Evolutionary conservation across 2,329 filamentous ascomycete genomes (phyloP).

Genomic region (Aspergillus amoenus): DNA sequence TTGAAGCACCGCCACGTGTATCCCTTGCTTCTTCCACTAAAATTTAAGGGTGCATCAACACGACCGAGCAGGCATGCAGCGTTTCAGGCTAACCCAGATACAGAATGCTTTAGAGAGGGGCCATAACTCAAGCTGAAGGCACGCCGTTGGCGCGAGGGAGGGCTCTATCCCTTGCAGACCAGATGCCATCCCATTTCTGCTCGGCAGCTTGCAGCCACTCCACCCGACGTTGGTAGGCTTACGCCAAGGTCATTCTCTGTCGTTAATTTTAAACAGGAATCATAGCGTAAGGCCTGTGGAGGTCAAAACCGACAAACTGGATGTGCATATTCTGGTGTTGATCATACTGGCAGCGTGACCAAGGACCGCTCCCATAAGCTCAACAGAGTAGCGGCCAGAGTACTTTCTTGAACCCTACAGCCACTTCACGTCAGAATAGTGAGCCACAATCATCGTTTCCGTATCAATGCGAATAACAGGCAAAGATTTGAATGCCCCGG

Average conservation of each 20-base stretch:
- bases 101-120: not conserved
- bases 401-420: not conserved
- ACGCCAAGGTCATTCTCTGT: too few species aligned
- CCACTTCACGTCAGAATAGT: not conserved
- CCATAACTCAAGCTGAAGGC: not conserved
- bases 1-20: not conserved
- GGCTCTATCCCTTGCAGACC: not conserved
- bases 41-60: not conserved
- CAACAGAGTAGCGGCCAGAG: not conserved
- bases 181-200: not conserved
- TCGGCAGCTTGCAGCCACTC: too few species aligned
- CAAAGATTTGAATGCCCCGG: not conserved
- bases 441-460: not conserved
- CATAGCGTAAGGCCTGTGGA: not conserved
- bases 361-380: not conserved
- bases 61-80: not conserved
- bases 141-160: not conserved
- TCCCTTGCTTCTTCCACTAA: not conserved
- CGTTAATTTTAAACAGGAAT: too few species aligned
- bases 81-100: not conserved
- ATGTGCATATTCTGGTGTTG: not conserved
- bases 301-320: not conserved
- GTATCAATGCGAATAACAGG: not conserved
- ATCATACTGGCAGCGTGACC: not conserved
- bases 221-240: too few species aligned